A percentile compares a stretch with the other conserved stretches of the same genome.
These are phyloP conservation scores for Neocatenulostroma microsporum DNA, from an alignment of 2,329 filamentous ascomycete genomes.

Conservation along the genomic window DNA sequence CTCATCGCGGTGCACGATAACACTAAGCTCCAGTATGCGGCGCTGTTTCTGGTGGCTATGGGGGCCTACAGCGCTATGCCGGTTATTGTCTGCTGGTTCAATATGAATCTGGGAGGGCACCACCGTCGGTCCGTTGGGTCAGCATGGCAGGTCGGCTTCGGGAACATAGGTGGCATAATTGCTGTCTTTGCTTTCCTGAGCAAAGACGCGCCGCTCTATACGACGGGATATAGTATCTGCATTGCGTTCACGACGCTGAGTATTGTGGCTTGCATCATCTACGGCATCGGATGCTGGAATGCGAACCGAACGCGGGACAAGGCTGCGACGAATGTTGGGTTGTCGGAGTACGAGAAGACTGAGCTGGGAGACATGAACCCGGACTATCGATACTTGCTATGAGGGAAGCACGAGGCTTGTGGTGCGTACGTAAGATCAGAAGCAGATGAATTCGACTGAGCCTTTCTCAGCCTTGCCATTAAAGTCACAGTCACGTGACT, in stretches of 20 bases:
- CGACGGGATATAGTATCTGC: slow-evolving; percentile 67
- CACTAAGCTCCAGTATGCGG: slow-evolving; percentile 61
- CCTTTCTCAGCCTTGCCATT: too few relatives aligned
- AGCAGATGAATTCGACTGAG: too few relatives aligned
- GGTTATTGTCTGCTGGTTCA: slow-evolving; percentile 52
- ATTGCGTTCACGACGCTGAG: slow-evolving; percentile 66
- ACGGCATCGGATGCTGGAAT: slow-evolving; percentile 50
- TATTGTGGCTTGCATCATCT: slow-evolving; percentile 52
- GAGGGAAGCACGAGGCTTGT: too few relatives aligned
- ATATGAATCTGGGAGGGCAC: slow-evolving; percentile 48
- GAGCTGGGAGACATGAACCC: slow-evolving; percentile 54
- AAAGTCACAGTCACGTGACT: too few relatives aligned
- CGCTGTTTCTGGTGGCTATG: slow-evolving; percentile 72
- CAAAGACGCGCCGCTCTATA: slow-evolving; percentile 60
- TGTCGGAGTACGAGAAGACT: slow-evolving; percentile 56
- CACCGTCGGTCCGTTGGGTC: slow-evolving; percentile 42
- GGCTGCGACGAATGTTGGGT: slow-evolving; percentile 37
- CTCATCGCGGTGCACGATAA: slow-evolving; percentile 65
- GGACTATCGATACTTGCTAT: slow-evolving; percentile 53
- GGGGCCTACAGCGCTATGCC: slow-evolving; percentile 74
- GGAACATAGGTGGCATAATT: too few relatives aligned
- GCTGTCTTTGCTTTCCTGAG: slow-evolving; percentile 44
- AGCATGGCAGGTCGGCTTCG: slow-evolving; percentile 45
- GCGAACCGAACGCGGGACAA: slow-evolving; percentile 56
- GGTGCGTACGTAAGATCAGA: too few relatives aligned